Evolutionary conservation across 2,329 filamentous ascomycete genomes (phyloP).

Genomic region (Aspergillus versicolor): DNA sequence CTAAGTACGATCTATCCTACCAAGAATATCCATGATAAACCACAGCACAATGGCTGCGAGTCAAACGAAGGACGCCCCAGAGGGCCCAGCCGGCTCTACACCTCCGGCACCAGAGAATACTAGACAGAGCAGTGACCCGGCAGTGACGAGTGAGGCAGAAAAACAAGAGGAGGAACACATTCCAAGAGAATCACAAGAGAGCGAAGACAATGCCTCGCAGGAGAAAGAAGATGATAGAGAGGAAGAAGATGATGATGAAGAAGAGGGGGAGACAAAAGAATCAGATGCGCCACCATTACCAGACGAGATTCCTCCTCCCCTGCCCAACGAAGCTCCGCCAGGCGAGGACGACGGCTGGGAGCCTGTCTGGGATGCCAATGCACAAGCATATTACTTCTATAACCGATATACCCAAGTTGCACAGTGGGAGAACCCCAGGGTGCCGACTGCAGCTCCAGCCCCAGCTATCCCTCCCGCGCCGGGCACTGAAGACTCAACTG

Average conservation of each 20-base stretch:
- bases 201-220: background rate
- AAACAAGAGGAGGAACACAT: background rate
- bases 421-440: conserved; percentile 85
- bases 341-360: conserved; percentile 72
- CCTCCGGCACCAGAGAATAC: background rate
- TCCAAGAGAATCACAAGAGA: background rate
- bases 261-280: conserved; percentile 17
- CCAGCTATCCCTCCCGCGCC: conserved; percentile 2
- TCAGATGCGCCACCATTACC: conserved; percentile 40
- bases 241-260: conserved; percentile 12
- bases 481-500: conserved; percentile 26
- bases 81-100: background rate
- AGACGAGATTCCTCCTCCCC: conserved; percentile 46
- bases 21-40: background rate
- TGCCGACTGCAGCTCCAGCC: conserved; percentile 49
- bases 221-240: background rate
- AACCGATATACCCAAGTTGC: conserved; percentile 73
- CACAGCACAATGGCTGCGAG: background rate
- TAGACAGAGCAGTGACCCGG: background rate
- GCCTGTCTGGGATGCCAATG: conserved; percentile 69
- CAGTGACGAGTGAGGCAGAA: background rate
- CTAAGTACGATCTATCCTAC: background rate
- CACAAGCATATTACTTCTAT: conserved; percentile 76
- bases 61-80: background rate
- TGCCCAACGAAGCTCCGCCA: conserved; percentile 55